Percentiles rank a stretch among this genome's conserved stretches.
Evolutionary conservation across 108 stramenopile species (phyloP).

Genomic region (Skeletonema marinoi): DNA sequence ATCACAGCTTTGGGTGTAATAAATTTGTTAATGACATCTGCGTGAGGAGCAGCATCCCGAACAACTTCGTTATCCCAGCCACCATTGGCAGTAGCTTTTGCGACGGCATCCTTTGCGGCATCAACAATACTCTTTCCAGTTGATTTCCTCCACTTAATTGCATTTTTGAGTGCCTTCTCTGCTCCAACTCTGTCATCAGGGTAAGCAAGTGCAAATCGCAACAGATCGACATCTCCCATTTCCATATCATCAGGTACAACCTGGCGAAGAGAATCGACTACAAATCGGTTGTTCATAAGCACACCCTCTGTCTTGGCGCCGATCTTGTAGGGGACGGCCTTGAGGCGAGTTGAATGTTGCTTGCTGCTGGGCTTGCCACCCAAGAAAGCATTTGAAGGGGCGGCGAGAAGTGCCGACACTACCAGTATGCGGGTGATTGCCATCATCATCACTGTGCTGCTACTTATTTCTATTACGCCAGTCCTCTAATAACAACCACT

Average conservation of each 20-base stretch:
- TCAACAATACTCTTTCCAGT: slow-evolving; percentile 42
- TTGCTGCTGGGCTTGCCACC: neutral
- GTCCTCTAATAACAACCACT: too few relatives aligned
- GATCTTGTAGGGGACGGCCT: slow-evolving; percentile 36
- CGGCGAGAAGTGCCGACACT: slow-evolving; percentile 19
- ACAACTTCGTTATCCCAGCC: slow-evolving; percentile 51
- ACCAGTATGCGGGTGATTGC: neutral
- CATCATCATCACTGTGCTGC: neutral
- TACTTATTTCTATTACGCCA: too few relatives aligned
- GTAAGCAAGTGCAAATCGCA: slow-evolving; percentile 43
- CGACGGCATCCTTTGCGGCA: slow-evolving; percentile 33
- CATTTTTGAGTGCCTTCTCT: slow-evolving; percentile 23
- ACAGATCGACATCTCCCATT: slow-evolving; percentile 39
- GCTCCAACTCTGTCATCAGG: slow-evolving; percentile 38
- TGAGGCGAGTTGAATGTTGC: slow-evolving; percentile 9
- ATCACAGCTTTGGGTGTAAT: slow-evolving; percentile 43
- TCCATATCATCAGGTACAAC: slow-evolving; percentile 25
- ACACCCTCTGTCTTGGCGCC: slow-evolving; percentile 51
- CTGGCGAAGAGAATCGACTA: slow-evolving; percentile 36
- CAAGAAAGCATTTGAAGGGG: slow-evolving; percentile 4
- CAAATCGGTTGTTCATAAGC: slow-evolving; percentile 43
- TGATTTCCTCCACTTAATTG: slow-evolving; percentile 39
- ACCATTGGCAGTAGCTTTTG: slow-evolving; percentile 45
- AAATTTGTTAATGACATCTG: slow-evolving; percentile 34
- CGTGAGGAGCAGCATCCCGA: slow-evolving; percentile 43